Evolutionary conservation across 495 filamentous ascomycete species (phyloP), one percentile per base, ranked within the genome.

Genomic region (Lasiosphaeria ovina): DNA sequence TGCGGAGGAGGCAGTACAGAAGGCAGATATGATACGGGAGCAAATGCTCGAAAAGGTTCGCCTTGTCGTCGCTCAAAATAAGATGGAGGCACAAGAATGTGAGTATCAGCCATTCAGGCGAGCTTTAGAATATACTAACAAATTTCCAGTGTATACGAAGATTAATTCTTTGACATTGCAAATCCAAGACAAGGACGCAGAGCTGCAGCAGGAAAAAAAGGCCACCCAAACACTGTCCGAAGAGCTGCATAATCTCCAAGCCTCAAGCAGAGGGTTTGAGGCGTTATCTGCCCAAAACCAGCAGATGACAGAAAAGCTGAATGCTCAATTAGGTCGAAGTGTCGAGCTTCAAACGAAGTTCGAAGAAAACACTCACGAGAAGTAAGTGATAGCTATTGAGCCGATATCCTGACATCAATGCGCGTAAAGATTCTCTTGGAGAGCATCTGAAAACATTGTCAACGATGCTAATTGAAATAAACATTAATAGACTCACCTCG

Each of bases 11-110:
- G 66, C 65, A 8, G 54, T 68, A 12, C 55, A 56, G 11, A 67
- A 69, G 6, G 51, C 70, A n/a, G 73, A 79, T 17, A 36, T 66
- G 1, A 58, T 70, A 9, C 68, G 70, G 44, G 59, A 69, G n/a
- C 52, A 70, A 16, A 70, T 77, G 51, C 59, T 66, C 10, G 51
- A 75, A 52, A 72, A 66, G 40, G 66, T 77, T 16, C 64, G 59
- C 6, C 57, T 65, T 12, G 62, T 66, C 33, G 58, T 69, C 38
- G 57, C 62, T 3, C 64, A 74, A 42, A 62, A 65, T 42, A 67
- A 68, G 16, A 36, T 31, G 3, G 71, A 73, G 48, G 62, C 62
- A 12, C 45, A 57, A 32, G 63, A 69, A 33, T 45, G 75, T 76
- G 57, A 69, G 75, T 63, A 16, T 44, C 12, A 16, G 4, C 11